Evolutionary conservation across 345 rosid genomes (phyloP), one percentile per base, ranked within the genome.

Genomic region (Murraya koenigii): DNA sequence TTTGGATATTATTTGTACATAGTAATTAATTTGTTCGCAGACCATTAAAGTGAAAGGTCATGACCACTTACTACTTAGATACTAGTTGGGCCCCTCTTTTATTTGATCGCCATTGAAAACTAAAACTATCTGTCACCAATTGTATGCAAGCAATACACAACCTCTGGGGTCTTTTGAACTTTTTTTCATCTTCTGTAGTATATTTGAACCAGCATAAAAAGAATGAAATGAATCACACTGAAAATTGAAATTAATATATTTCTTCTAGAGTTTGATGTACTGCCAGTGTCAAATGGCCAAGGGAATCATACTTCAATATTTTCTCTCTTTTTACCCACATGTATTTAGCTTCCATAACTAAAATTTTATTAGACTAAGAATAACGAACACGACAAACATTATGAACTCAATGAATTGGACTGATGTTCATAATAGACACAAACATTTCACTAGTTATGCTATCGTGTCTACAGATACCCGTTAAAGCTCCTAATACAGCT

Each of bases 401-500:
- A 17, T 4, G 7, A 52, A 52, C 22, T 15, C 56, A 52, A 15
- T 52, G 56, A 49, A 14, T 49, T 15, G 1, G 20, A 49, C 20
- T 0, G 55, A 0, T 49, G 15, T 49, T 49, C 55, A 17, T 49
- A 49, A 4, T 11, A 0, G 20, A 4, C 15, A 22, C 22, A 52
- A 52, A 17, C 8, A 17, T 47, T 33, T 30, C 59, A 54, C 38
- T 19, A 26, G 35, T 23, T 66, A 33, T 54, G 25, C 15, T 36
- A 23, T 66, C 52, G 17, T 66, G 64, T 25, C 56, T 35, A n/a
- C 65, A 75, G 78, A 66, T 87, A 75, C 82, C 86, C 0, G 60
- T 87, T 9, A 79, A 82, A 61, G 82, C 85, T 69, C 84, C 82
- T 9, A 84, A 85, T 73, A 80, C 86, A 35, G 88, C 84, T 36